Evolutionary conservation across 768 basidiomycete genomes (phyloP).

Genomic region (Kwoniella botswanensis): DNA sequence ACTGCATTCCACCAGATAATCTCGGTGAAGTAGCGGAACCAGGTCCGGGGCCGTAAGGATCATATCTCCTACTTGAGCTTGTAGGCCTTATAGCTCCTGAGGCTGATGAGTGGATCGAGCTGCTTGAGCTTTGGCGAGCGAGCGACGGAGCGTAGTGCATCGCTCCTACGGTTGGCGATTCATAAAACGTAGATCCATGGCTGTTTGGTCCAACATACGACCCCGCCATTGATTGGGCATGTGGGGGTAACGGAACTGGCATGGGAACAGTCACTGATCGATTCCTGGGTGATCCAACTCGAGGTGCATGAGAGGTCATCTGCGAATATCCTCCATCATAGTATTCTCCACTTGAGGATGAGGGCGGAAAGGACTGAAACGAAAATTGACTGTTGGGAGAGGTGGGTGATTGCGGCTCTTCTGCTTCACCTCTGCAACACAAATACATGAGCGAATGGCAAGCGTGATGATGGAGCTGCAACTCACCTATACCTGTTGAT

Average conservation of each 20-base stretch:
- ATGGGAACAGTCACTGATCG: conserved; percentile 35
- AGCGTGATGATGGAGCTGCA: neutral
- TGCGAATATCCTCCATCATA: conserved; percentile 20
- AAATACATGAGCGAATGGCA: conserved; percentile 4
- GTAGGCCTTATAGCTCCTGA: conserved; percentile 26
- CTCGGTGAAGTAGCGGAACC: conserved; percentile 17
- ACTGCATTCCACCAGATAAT: conserved; percentile 6
- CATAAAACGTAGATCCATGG: conserved; percentile 23
- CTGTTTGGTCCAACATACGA: conserved; percentile 17
- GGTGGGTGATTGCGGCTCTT: conserved; percentile 27
- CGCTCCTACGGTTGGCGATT: conserved; percentile 9
- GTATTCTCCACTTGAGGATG: conserved; percentile 12
- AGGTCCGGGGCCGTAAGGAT: conserved; percentile 29
- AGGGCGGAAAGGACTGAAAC: conserved; percentile 22
- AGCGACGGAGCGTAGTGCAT: conserved; percentile 23
- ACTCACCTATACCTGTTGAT: conserved; percentile 69
- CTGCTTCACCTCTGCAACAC: conserved; percentile 23
- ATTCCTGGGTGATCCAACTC: conserved; percentile 15
- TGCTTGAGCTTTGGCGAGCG: conserved; percentile 27
- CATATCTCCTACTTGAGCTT: conserved; percentile 30
- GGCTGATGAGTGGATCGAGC: conserved; percentile 17
- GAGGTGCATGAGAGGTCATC: conserved; percentile 19
- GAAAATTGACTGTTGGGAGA: conserved; percentile 22
- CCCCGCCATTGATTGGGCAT: conserved; percentile 11
- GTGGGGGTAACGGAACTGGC: conserved; percentile 27